Base-by-base conservation (phyloP, 2,329 filamentous ascomycete species). In the Arthrobotrys sphaeroides region DNA sequence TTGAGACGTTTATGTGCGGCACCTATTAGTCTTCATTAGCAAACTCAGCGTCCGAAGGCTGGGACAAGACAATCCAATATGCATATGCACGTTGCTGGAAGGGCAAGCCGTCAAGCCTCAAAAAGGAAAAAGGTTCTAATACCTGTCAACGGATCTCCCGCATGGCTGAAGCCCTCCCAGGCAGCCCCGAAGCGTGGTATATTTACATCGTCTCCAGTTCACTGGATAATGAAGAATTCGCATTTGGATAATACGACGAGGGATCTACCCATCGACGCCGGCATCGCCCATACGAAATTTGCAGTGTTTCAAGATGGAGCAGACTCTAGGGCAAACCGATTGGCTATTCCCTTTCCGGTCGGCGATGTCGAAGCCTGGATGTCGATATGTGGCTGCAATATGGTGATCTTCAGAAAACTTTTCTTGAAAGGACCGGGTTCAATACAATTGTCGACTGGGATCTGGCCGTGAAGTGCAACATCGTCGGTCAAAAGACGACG, bases 221-320 rank as follows among this genome's bases (percentile, higher is more conserved):
- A 28, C 68, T 73, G 69, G 62, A 62, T 74, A 68, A 62, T 33
- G 18, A 49, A 43, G 42, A 67, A 62, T 62, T 74, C 70, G 55
- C 70, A 64, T 74, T 68, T 64, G 70, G 70, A 68, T 24, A 74
- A 74, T 74, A 74, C 70, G 22, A 49, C 16, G 70, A 74, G 62
- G 47, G 62, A 74, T 74, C 70, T 68, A 62, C 62, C 28, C 33
- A 53, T 57, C 24, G 16, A 68, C 33, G 26, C 45, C 42, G 55
- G 43, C 70, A 53, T 67, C 38, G 70, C 55, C 62, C 62, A 55
- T 55, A 26, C 22, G 24, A 38, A 53, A 62, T 62, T n/a, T n/a
- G n/a, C n/a, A n/a, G 70, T 67, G 55, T 74, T 67, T 67, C 62
- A 61, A 38, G 62, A 53, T 57, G 59, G 49, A 36, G 33, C 24